Evolutionary conservation across 495 filamentous ascomycete species (phyloP), one percentile per base, ranked within the genome.

Genomic region (Mytilinidion resinicola): DNA sequence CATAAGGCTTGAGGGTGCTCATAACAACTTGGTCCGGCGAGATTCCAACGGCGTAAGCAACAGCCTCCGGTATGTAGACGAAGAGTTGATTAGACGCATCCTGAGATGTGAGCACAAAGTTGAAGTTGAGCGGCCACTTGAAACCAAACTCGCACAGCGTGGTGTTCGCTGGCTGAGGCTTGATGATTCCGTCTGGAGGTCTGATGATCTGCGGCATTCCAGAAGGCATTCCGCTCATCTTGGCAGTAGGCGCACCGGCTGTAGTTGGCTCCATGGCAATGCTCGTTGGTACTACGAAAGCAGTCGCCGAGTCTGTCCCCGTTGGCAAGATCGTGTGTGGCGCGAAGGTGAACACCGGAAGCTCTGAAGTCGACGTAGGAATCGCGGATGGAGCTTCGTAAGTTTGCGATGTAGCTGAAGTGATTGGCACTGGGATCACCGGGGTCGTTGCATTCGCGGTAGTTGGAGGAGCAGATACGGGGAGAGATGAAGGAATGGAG

Each of bases 51-150:
- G 85, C 88, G 51, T 85, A 79, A n/a, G 79, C 75, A 51, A 98
- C 77, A 52, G 88, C 91, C 57, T 81, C 65, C 0, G 90, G 91
- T 9, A 96, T 77, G 58, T 82, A 88, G 35, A 82, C 65, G 78
- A 96, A 96, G 67, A 98, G 90, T 73, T 97, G 95, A 21, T 83
- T 82, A 9, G 88, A 85, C 20, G 90, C 86, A 59, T 85, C 74
- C 25, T 30, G 25, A 36, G 83, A 82, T 1, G 72, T 73, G 20
- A 86, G 87, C 33, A 98, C 88, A 67, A 92, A 95, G 6, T 74
- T 71, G 70, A 93, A 98, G 67, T 95, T 91, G 59, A 95, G 80
- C 4, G 78, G 75, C 64, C 83, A 84, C 25, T 81, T 74, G 78
- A 96, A 96, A 11, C 89, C 95, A 56, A 98, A 77, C 65, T 96